Evolutionary conservation across 768 basidiomycete genomes (phyloP), one percentile per base, ranked within the genome.

Genomic region (Amanita pseudoporphyria): DNA sequence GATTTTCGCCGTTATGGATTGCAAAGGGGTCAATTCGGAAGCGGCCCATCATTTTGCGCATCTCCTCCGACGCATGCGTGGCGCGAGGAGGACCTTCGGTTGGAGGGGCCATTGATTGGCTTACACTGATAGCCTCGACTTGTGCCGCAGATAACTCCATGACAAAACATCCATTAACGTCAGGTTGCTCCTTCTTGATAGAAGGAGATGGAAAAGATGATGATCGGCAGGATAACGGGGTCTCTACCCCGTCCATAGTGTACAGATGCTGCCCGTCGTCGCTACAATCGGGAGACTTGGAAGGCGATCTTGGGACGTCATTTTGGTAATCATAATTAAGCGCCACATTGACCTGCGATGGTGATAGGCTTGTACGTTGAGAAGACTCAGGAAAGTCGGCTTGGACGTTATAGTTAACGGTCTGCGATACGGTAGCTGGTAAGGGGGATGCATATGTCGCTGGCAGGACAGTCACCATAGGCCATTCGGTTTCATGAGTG

Each of bases 21-120:
- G 84, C 74, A 56, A 88, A 88, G 0, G 84, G 84, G 62, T 87
- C 82, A 56, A 87, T 72, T 6, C 86, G 75, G 62, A 88, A 85
- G 18, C 81, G 78, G 37, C 77, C 77, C 86, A 89, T 89, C 79
- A 87, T 79, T 42, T 69, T 67, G 47, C 81, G 76, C 86, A 87
- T 87, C 38, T 76, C 72, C 40, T 75, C 72, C 53, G 75, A 72
- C 1, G 84, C 86, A 57, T 86, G 81, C 0, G 83, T 87, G 6
- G 85, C 86, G 40, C 86, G 82, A 12, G 86, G 72, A 6, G 86
- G 84, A 1, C 86, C 84, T 58, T 80, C 78, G 30, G 76, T 78
- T 1, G 78, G 79, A 0, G 78, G 77, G 0, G 74, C 76, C 45
- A 74, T 65, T 0, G 69, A 62, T 55, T 66, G 74, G 54, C 49